Conservation (phyloP, 345 rosid genomes). For the Mallotus nudiflorus region DNA sequence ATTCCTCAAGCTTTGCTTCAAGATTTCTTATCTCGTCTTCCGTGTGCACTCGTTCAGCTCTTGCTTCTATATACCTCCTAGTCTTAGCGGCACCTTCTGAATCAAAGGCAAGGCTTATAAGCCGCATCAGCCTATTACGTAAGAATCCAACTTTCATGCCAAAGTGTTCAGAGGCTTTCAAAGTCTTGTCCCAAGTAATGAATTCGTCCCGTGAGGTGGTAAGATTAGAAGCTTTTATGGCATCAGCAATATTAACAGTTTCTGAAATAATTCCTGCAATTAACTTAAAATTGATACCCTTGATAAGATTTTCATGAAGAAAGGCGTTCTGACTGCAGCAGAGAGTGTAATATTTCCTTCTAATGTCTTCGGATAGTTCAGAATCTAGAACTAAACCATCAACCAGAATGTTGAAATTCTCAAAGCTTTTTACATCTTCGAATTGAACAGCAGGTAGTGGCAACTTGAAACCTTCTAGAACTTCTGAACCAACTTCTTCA, state of each 20-base stretch:
- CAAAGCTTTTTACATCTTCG: slow-evolving; percentile 40
- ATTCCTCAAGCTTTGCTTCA: slow-evolving; percentile 49
- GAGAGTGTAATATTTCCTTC: slow-evolving; percentile 53
- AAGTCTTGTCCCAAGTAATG: slow-evolving; percentile 51
- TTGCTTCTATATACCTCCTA: slow-evolving; percentile 57
- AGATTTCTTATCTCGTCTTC: slow-evolving; percentile 49
- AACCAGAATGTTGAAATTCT: slow-evolving; percentile 45
- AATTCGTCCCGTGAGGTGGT: slow-evolving; percentile 50
- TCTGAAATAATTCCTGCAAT: slow-evolving; percentile 54
- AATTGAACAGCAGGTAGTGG: slow-evolving; percentile 41
- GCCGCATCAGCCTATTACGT: slow-evolving; percentile 44
- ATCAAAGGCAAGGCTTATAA: slow-evolving; percentile 48
- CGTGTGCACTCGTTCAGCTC: slow-evolving; percentile 29
- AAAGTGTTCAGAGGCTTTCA: slow-evolving; percentile 59
- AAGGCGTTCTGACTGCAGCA: slow-evolving; percentile 60
- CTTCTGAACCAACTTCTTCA: slow-evolving; percentile 67
- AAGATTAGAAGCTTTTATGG: slow-evolving; percentile 49
- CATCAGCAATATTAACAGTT: slow-evolving; percentile 60
- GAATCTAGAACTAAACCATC: slow-evolving; percentile 51
- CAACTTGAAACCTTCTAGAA: slow-evolving; percentile 56
- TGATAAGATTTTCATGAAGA: slow-evolving; percentile 54
- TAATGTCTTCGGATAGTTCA: slow-evolving; percentile 51
- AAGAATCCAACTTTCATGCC: slow-evolving; percentile 70
- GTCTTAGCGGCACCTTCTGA: slow-evolving; percentile 49
- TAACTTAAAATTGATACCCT: slow-evolving; percentile 52